These are phyloP conservation scores for Fusarium concolor DNA, from an alignment of 2,329 filamentous ascomycete species.

Conservation along the genomic window DNA sequence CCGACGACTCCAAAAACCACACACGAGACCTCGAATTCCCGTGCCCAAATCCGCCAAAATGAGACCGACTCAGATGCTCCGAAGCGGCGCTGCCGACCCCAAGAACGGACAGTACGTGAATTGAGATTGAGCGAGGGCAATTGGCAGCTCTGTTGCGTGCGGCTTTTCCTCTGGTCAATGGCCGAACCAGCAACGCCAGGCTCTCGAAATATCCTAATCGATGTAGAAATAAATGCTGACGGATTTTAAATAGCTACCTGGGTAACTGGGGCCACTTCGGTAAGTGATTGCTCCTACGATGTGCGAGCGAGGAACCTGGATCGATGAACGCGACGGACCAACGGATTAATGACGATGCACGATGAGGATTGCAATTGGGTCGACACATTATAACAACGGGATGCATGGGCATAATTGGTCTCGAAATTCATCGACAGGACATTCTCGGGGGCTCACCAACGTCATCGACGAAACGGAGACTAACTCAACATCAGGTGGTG, in stretches of 20 bases:
- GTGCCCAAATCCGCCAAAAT: constrained; percentile 49
- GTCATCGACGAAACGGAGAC: constrained; percentile 14
- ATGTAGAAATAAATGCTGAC: constrained; percentile 42
- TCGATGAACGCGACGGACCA: constrained; percentile 41
- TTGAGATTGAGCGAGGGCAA: constrained; percentile 24
- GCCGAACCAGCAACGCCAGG: constrained; percentile 20
- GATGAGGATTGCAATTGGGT: constrained; percentile 35
- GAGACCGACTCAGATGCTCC: constrained; percentile 57
- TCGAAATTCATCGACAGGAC: not conserved
- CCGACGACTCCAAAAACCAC: constrained; percentile 37
- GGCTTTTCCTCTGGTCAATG: constrained; percentile 48
- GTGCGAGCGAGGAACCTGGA: constrained; percentile 34
- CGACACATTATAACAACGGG: not conserved
- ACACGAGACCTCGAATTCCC: constrained; percentile 37
- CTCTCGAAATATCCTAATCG: constrained; percentile 26
- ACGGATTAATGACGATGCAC: constrained; percentile 32
- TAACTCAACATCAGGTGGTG: constrained; percentile 59
- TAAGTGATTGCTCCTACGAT: constrained; percentile 60
- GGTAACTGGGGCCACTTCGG: constrained; percentile 81
- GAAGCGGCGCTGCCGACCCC: constrained; percentile 48
- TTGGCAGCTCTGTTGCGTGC: constrained; percentile 43
- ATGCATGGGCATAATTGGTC: constrained; percentile 1
- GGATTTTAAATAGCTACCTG: constrained; percentile 67
- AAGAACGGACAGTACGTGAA: constrained; percentile 54
- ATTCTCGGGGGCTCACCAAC: not conserved